Conservation (phyloP, 495 filamentous ascomycete genomes). For the Tuber calosporum region DNA sequence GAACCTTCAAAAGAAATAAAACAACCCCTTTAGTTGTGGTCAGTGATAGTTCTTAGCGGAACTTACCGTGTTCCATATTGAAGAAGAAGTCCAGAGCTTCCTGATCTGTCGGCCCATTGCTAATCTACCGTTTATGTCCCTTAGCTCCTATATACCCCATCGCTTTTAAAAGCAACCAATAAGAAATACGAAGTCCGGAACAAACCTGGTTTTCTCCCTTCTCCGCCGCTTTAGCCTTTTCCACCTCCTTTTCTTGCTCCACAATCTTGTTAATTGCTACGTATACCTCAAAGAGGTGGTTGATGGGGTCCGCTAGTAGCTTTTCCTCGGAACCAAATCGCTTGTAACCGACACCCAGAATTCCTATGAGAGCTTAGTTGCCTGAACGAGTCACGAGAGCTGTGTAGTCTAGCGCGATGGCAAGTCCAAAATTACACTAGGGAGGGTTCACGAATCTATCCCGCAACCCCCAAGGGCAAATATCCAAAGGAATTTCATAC, state of each 20-base stretch:
- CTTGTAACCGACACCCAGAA: slow-evolving; percentile 55
- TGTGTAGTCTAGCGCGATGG: background rate
- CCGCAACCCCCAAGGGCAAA: background rate
- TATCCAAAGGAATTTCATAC: slow-evolving; percentile 31
- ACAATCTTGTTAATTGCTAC: slow-evolving; percentile 57
- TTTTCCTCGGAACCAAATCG: slow-evolving; percentile 55
- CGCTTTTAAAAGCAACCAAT: slow-evolving; percentile 5
- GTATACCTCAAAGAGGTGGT: slow-evolving; percentile 59
- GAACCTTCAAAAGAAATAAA: slow-evolving; percentile 44
- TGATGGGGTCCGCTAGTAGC: slow-evolving; percentile 53
- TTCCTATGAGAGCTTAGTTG: slow-evolving; percentile 18
- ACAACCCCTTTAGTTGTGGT: slow-evolving; percentile 5
- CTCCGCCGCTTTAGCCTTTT: slow-evolving; percentile 47
- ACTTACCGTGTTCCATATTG: slow-evolving; percentile 68
- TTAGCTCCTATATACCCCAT: background rate
- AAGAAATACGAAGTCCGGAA: slow-evolving; percentile 8
- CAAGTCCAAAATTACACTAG: slow-evolving; percentile 6
- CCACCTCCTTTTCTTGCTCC: slow-evolving; percentile 51
- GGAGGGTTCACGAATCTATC: background rate
- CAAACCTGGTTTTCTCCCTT: slow-evolving; percentile 47
- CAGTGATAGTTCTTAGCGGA: background rate
- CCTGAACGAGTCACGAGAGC: background rate
- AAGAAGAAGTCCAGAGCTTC: slow-evolving; percentile 75
- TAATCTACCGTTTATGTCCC: slow-evolving; percentile 38
- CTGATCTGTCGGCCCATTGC: slow-evolving; percentile 48